Percentiles rank a stretch among this genome's conserved stretches.
Conservation (phyloP, 352 stramenopile species). For the Pythium scleroteichum region DNA sequence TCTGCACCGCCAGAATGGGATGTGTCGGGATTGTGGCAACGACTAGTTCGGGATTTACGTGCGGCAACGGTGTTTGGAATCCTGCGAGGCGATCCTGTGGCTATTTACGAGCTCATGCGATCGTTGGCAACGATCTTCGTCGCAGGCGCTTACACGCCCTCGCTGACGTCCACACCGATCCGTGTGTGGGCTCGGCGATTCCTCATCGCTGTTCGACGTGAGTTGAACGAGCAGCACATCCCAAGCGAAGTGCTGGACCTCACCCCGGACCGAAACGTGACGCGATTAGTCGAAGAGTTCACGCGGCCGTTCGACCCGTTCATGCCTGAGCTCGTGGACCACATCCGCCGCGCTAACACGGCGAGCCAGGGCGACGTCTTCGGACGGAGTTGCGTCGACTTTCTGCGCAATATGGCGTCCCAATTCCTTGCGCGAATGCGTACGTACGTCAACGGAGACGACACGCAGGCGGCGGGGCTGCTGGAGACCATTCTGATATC, state of each 20-base stretch:
- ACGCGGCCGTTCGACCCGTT: conserved; percentile 32
- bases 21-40: conserved; percentile 24
- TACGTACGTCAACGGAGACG: conserved; percentile 17
- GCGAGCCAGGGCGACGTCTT: conserved; percentile 26
- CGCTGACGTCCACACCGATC: conserved; percentile 26
- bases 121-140: conserved; percentile 30
- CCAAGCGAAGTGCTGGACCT: conserved; percentile 18
- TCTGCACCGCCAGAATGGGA: conserved; percentile 25
- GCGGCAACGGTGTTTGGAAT: conserved; percentile 27
- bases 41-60: conserved; percentile 20
- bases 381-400: conserved; percentile 26
- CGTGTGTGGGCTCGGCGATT: conserved; percentile 30
- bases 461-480: neutral
- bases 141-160: conserved; percentile 28
- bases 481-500: conserved; percentile 24
- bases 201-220: conserved; percentile 26
- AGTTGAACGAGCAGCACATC: conserved; percentile 19
- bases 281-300: conserved; percentile 28
- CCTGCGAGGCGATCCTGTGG: conserved; percentile 24
- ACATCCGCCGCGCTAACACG: conserved; percentile 28
- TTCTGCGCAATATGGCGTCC: conserved; percentile 31
- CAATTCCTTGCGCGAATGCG: conserved; percentile 29
- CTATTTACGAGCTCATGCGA: conserved; percentile 26
- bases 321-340: conserved; percentile 32
- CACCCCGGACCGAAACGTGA: conserved; percentile 15